A percentile compares a stretch with the other conserved stretches of the same genome.
These are phyloP conservation scores for Candida jianshihensis DNA, from an alignment of 805 yeast genomes.

Conservation along the genomic window DNA sequence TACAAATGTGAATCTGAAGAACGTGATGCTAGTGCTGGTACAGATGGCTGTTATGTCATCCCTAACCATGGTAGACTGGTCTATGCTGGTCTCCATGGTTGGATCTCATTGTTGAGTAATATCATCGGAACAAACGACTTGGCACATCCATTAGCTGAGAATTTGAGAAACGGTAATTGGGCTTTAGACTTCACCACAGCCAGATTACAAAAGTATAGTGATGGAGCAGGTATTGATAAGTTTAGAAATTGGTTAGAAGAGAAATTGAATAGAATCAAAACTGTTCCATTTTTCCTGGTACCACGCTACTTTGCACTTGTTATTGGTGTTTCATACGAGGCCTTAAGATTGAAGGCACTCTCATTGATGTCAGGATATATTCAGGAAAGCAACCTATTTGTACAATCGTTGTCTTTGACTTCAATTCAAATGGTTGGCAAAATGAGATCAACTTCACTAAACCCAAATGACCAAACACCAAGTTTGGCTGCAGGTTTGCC, in stretches of 20 bases:
- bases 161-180: conserved; percentile 82
- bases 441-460: conserved; percentile 67
- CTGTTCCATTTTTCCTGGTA: conserved; percentile 69
- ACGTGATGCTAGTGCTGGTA: conserved; percentile 67
- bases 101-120: conserved; percentile 62
- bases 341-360: conserved; percentile 65
- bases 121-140: conserved; percentile 66
- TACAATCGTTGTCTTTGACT: conserved; percentile 71
- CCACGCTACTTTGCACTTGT: conserved; percentile 85
- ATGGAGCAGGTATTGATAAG: conserved; percentile 38
- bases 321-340: conserved; percentile 79
- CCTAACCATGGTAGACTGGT: conserved; percentile 70
- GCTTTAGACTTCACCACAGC: conserved; percentile 70
- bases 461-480: conserved; percentile 56
- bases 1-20: conserved; percentile 86
- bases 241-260: conserved; percentile 64
- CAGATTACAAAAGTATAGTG: conserved; percentile 51
- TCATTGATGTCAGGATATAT: conserved; percentile 45
- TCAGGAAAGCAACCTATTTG: conserved; percentile 60
- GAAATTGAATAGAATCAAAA: conserved; percentile 55
- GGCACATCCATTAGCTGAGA: conserved; percentile 77
- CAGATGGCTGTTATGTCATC: conserved; percentile 63
- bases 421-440: conserved; percentile 83
- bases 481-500: conserved; percentile 96
- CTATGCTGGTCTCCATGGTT: conserved; percentile 91